phyloP scores from a whole-genome alignment of 306 rosid species.

The Cucumis cinereus region DNA sequence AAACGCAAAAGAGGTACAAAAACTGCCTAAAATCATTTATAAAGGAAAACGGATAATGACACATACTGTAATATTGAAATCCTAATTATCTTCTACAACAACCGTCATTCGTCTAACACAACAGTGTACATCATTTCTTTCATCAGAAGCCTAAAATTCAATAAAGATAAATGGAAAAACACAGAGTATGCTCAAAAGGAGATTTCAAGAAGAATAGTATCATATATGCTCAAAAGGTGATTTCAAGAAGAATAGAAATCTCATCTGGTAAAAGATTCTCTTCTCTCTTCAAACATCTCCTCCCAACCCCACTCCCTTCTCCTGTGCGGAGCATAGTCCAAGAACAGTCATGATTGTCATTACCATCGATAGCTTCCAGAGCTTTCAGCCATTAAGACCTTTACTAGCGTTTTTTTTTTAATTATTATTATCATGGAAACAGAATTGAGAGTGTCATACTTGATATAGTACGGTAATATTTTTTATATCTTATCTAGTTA shows the following conservation, averaged over 20 bases:
- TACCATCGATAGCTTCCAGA: neutral
- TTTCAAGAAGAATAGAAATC: neutral
- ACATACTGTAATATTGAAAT: neutral
- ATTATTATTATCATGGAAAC: too few species aligned
- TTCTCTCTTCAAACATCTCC: neutral
- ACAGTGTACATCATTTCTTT: neutral
- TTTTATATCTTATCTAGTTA: neutral
- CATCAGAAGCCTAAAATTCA: neutral
- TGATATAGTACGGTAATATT: neutral
- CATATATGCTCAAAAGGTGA: neutral
- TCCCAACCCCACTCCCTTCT: neutral
- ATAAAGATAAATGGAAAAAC: neutral
- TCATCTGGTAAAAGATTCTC: neutral
- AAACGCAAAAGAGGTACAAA: neutral
- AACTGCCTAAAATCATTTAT: neutral
- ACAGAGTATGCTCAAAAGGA: neutral
- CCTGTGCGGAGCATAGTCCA: neutral
- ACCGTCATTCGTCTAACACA: neutral
- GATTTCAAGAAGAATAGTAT: neutral
- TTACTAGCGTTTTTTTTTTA: neutral
- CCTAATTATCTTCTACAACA: neutral
- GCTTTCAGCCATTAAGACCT: neutral
- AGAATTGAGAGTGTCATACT: neutral
- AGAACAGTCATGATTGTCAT: neutral
- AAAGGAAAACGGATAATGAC: neutral